phyloP scores from a whole-genome alignment of 805 yeast genomes.

The Wickerhamiella shivajii region DNA sequence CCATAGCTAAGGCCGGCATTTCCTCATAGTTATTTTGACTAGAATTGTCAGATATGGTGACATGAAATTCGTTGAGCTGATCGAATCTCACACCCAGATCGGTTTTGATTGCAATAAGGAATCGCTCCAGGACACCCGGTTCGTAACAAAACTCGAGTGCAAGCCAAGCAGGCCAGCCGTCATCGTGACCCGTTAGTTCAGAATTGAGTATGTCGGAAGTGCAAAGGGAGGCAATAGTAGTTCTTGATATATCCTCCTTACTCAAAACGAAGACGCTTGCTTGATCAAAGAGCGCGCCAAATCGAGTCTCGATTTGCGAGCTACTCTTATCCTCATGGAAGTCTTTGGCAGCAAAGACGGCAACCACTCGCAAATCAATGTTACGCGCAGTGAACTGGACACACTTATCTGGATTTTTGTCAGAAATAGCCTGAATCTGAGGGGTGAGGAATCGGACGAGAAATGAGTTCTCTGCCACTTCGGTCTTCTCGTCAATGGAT shows the following conservation, averaged over 20 bases:
- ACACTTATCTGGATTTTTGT: conserved; percentile 39
- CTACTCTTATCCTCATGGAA: conserved; percentile 29
- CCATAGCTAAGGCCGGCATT: too few species aligned
- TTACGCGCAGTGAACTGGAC: conserved; percentile 60
- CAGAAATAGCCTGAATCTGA: conserved; percentile 57
- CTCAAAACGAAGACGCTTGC: conserved; percentile 61
- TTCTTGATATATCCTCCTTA: conserved; percentile 32
- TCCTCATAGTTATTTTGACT: too few species aligned
- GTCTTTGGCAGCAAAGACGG: conserved; percentile 36
- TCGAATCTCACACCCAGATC: conserved; percentile 50
- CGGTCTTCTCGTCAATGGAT: conserved; percentile 25
- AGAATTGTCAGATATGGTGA: too few species aligned
- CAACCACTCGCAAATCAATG: conserved; percentile 53
- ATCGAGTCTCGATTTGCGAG: conserved; percentile 45
- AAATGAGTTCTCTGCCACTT: conserved; percentile 36
- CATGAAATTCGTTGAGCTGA: conserved; percentile 34
- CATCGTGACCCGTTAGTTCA: conserved; percentile 15
- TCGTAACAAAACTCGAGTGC: conserved; percentile 57
- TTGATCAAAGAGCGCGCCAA: conserved; percentile 49
- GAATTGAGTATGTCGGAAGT: conserved; percentile 45
- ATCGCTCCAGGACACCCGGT: conserved; percentile 32
- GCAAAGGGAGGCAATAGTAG: conserved; percentile 33
- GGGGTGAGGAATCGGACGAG: conserved; percentile 61
- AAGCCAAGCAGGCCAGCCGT: conserved; percentile 80
- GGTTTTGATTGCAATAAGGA: conserved; percentile 47